phyloP scores from a whole-genome alignment of 805 yeast species.

The Yamadazyma scolyti region DNA sequence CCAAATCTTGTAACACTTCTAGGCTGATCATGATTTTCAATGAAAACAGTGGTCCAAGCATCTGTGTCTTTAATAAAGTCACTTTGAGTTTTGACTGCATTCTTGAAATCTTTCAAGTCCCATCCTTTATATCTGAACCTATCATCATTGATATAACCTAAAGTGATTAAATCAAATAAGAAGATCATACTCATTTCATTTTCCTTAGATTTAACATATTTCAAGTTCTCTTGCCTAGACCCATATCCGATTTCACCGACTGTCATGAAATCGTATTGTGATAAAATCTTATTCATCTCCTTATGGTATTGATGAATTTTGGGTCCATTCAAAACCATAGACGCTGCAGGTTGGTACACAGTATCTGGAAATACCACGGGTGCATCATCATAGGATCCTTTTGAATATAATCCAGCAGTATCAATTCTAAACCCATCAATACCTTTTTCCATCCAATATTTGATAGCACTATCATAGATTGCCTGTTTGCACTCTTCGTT shows the following conservation, averaged over 20 bases:
- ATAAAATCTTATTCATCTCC: conserved; percentile 44
- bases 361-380: conserved; percentile 41
- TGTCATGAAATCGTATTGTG: conserved; percentile 50
- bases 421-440: conserved; percentile 60
- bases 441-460: conserved; percentile 54
- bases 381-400: conserved; percentile 46
- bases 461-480: conserved; percentile 45
- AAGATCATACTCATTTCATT: conserved; percentile 37
- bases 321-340: conserved; percentile 43
- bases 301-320: conserved; percentile 56
- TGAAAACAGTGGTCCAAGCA: conserved; percentile 54
- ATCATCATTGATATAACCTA: conserved; percentile 35
- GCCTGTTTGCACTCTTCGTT: conserved; percentile 34
- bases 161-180: conserved; percentile 27
- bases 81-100: conserved; percentile 31
- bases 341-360: conserved; percentile 37
- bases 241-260: conserved; percentile 55
- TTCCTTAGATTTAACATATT: conserved; percentile 38
- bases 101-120: conserved; percentile 38
- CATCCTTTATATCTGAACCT: conserved; percentile 32
- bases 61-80: conserved; percentile 45
- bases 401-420: conserved; percentile 51
- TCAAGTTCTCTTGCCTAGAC: conserved; percentile 37
- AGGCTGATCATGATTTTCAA: conserved; percentile 61
- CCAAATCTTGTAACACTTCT: conserved; percentile 52